Base-by-base conservation (phyloP, 805 yeast genomes). In the Candida chauliodis region DNA sequence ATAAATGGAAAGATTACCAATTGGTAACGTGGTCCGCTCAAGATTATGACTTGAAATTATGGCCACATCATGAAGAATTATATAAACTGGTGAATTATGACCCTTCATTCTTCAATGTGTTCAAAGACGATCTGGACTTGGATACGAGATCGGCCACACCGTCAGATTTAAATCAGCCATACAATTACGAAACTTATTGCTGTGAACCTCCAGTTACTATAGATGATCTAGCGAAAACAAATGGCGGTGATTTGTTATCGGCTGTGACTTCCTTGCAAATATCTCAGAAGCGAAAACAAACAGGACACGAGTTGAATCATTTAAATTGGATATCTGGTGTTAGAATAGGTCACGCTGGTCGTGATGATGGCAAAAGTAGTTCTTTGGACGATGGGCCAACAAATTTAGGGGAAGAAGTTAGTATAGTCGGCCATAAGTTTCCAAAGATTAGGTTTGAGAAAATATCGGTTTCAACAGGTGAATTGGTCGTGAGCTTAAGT, bases 251-350 rank as follows among this genome's bases (percentile, higher is more conserved):
- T 49, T 30, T 65, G 34, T 43, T 71, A 42, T 55, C 72, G 32
- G 52, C 75, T 40, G 40, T 71, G 53, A 52, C 63, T 1, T 50
- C 55, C 19, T 64, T 52, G 36, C 62, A 63, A 38, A 56, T 59
- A 18, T 54, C 62, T 40, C 61, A 64, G 54, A 59, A 49, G 52
- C 63, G 44, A 55, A 68, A 55, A 47, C 73, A 66, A 41, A 59
- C 46, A 16, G 53, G 50, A 11, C 42, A 46, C 23, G 41, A 45
- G 56, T 64, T 51, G 41, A 79, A 82, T 48, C 95, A 87, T 53
- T 63, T 91, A 44, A 81, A 84, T 46, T 91, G 98, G 98, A 80
- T 95, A 26, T 81, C 96, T 0, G 97, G 98, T 36, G 95, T 91
- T 6, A 71, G 89, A 41, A 77, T 91, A 46, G 87, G 87, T 1